Conservation (phyloP, 139 green algal species). For the Micromonas commoda region DNA sequence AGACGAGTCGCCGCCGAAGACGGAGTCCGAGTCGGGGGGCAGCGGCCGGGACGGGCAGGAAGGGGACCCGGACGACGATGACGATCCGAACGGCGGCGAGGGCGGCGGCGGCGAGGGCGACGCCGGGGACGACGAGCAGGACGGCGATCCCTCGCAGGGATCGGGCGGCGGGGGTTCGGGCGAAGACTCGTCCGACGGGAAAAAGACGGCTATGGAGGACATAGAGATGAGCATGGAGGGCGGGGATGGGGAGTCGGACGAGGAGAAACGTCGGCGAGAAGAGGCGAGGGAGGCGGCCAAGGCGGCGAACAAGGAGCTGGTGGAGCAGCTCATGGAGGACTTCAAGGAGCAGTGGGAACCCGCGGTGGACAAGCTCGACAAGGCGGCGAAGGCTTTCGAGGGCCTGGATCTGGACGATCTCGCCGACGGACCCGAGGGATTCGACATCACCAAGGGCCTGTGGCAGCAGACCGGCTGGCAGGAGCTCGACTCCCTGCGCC, state of each 20-base stretch:
- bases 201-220: conserved; percentile 3
- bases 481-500: conserved; percentile 31
- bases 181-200: neutral
- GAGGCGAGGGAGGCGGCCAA: neutral
- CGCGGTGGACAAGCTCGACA: conserved; percentile 34
- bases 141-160: neutral
- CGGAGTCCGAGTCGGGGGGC: neutral
- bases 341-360: conserved; percentile 42
- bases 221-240: conserved; percentile 6
- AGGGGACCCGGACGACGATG: conserved; percentile 2
- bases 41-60: neutral
- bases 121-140: neutral
- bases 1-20: neutral
- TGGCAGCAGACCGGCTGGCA: conserved; percentile 37
- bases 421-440: conserved; percentile 23
- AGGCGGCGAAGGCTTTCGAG: conserved; percentile 31
- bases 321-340: conserved; percentile 34
- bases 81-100: conserved; percentile 1
- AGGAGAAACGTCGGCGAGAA: neutral
- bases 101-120: neutral
- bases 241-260: neutral
- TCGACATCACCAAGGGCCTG: conserved; percentile 32
- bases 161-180: neutral
- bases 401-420: conserved; percentile 28
- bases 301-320: conserved; percentile 25